Evolutionary conservation across 345 rosid species (phyloP).

Genomic region (Psidium guajava): DNA sequence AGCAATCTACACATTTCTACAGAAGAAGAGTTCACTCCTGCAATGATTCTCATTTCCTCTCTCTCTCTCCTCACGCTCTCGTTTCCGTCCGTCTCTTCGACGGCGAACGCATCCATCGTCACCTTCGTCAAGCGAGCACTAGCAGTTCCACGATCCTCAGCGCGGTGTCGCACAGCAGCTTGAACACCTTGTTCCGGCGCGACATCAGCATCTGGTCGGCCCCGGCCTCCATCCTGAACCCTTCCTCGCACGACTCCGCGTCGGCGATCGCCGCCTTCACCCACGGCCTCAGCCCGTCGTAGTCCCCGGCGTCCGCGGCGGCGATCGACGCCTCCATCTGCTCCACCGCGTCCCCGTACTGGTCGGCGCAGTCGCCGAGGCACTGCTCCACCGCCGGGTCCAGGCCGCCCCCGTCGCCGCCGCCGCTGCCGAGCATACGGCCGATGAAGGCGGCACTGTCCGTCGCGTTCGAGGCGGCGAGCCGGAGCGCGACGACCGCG

Average conservation of each 20-base stretch:
- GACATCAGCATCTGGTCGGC: neutral
- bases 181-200: neutral
- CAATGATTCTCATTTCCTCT: neutral
- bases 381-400: slow-evolving; percentile 8
- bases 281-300: neutral
- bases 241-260: slow-evolving; percentile 6
- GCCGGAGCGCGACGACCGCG: neutral
- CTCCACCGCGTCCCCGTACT: slow-evolving; percentile 7
- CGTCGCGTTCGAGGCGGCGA: slow-evolving; percentile 5
- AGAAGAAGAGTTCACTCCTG: neutral
- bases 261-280: slow-evolving; percentile 6
- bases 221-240: neutral
- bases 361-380: slow-evolving; percentile 9
- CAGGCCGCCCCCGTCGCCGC: neutral
- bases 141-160: neutral
- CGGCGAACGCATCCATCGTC: neutral
- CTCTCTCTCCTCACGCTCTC: neutral
- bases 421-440: neutral
- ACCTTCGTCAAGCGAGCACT: neutral
- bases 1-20: neutral
- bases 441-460: neutral
- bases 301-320: neutral
- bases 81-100: neutral
- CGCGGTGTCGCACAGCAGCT: neutral
- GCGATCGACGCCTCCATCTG: slow-evolving; percentile 14